phyloP scores from a whole-genome alignment of 768 basidiomycete species.

The Suillus subluteus region DNA sequence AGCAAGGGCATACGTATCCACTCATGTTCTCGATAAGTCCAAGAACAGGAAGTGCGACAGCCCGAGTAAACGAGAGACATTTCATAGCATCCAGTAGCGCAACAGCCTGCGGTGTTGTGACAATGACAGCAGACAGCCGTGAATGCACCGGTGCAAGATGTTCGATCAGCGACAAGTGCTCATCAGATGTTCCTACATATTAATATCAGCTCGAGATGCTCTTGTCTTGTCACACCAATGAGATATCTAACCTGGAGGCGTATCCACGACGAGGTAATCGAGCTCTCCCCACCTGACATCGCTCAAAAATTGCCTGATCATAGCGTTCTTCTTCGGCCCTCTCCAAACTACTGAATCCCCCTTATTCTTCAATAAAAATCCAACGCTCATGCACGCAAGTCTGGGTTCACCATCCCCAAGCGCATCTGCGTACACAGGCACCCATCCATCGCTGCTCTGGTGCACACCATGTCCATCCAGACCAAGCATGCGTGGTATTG shows the following conservation, averaged over 20 bases:
- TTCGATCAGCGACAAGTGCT: conserved; percentile 94
- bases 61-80: conserved; percentile 92
- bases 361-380: conserved; percentile 88
- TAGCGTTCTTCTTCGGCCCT: conserved; percentile 98
- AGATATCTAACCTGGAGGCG: conserved; percentile 81
- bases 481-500: conserved; percentile 94
- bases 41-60: conserved; percentile 83
- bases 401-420: conserved; percentile 57
- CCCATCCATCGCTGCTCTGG: conserved; percentile 96
- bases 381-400: conserved; percentile 95
- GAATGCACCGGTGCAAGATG: conserved; percentile 86
- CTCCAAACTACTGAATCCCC: conserved; percentile 97
- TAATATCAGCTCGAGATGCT: conserved; percentile 21
- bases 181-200: conserved; percentile 90
- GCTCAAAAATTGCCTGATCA: conserved; percentile 94
- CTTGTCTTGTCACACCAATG: conserved; percentile 4
- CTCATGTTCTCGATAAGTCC: conserved; percentile 99
- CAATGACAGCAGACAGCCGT: conserved; percentile 82
- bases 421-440: conserved; percentile 91
- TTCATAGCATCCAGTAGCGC: conserved; percentile 95
- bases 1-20: conserved; percentile 97
- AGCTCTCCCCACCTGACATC: conserved; percentile 96
- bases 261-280: conserved; percentile 93
- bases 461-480: conserved; percentile 86
- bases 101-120: conserved; percentile 97